Percentiles rank a stretch among this genome's conserved stretches.
These are phyloP conservation scores for Ramularia endophylla DNA, from an alignment of 2,329 filamentous ascomycete genomes.

Conservation along the genomic window DNA sequence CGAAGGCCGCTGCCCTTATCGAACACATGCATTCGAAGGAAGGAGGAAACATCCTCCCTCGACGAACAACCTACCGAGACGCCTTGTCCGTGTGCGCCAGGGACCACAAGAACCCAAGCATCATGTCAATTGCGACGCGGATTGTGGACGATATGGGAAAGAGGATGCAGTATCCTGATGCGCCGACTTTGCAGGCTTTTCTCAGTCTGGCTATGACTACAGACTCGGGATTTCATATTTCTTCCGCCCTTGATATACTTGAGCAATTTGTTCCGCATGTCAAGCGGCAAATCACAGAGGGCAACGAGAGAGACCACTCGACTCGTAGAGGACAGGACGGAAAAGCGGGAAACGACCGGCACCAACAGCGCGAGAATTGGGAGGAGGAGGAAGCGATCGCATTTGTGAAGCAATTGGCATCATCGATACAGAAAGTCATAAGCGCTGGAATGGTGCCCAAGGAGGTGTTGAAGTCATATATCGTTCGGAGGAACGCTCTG, in stretches of 20 bases:
- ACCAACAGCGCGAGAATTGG: slow-evolving; percentile 14
- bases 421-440: too few species aligned
- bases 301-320: too few species aligned
- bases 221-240: slow-evolving; percentile 23
- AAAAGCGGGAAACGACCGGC: slow-evolving; percentile 9
- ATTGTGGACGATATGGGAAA: slow-evolving; percentile 60
- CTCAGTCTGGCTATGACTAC: slow-evolving; percentile 50
- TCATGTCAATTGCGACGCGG: slow-evolving; percentile 57
- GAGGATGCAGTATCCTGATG: slow-evolving; percentile 43
- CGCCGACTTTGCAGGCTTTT: slow-evolving; percentile 49
- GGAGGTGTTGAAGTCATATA: too few species aligned
- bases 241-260: slow-evolving; percentile 21
- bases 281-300: too few species aligned
- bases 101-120: slow-evolving; percentile 69
- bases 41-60: slow-evolving; percentile 25
- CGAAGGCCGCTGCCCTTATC: slow-evolving; percentile 55
- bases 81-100: slow-evolving; percentile 68
- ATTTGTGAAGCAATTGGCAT: neutral
- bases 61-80: slow-evolving; percentile 57
- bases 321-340: too few species aligned
- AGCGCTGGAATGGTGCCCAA: too few species aligned
- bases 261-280: slow-evolving; percentile 12
- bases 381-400: slow-evolving; percentile 3
- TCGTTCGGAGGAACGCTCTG: too few species aligned
- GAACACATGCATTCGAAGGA: slow-evolving; percentile 27